Evolutionary conservation across 2,329 filamentous ascomycete species (phyloP), one percentile per base, ranked within the genome.

Genomic region (Colletotrichum musicola): DNA sequence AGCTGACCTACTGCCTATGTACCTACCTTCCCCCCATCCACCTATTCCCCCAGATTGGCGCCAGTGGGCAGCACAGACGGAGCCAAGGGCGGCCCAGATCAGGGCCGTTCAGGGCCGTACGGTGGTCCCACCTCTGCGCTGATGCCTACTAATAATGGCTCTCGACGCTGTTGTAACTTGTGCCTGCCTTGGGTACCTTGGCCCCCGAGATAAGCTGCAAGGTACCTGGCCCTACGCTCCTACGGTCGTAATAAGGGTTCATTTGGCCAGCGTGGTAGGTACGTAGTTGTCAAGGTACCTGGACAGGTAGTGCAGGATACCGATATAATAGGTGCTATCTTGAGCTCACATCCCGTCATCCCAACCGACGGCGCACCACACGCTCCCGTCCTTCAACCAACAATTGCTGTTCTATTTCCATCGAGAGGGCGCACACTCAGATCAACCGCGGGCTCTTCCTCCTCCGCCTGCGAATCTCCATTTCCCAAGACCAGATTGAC

Each of bases 51-150:
- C 59, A 62, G 70, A 70, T 70, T 68, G 60, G 55, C 68, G 56
- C 68, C 59, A 70, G 55, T 67, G 56, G 27, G 47, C 62, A 64
- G 68, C 68, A 70, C 67, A 67, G 67, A 70, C 67, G 55, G 67
- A 64, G 66, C 65, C 61, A 69, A 69, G 69, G 51, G 64, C 66
- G 57, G 69, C 64, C 60, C 64, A 67, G 64, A 59, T 64, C 60
- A 68, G 47, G 47, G 53, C 38, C 47, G 44, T 57, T 53, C 64
- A 68, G 60, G 64, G 64, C 64, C 51, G 40, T 68, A 64, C 47
- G 60, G 53, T 58, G 60, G 64, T 68, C 64, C 64, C 60, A 59
- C 61, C 59, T 46, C 44, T 38, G 46, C 46, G 44, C 60, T 51
- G 60, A 25, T 64, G 64, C 46, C 49, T 49, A 14, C 57, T 18